phyloP scores from a whole-genome alignment of 306 rosid species.

The Hippophae gyantsensis region DNA sequence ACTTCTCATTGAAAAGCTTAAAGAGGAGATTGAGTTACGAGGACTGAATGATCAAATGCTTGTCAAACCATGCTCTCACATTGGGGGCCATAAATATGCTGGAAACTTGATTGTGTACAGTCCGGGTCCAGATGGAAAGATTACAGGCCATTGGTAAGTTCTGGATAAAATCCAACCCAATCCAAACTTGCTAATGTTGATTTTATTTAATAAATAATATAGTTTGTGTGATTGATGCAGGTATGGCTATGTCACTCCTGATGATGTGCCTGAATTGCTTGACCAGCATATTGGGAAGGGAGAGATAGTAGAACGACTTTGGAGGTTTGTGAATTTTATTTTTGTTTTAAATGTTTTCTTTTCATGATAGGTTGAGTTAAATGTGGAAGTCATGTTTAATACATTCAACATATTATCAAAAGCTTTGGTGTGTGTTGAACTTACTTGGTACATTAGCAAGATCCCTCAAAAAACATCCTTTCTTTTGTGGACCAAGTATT shows the following conservation, averaged over 20 bases:
- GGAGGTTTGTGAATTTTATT: slow-evolving; percentile 47
- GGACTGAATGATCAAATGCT: slow-evolving; percentile 54
- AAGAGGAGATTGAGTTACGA: slow-evolving; percentile 50
- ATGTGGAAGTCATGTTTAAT: slow-evolving; percentile 1
- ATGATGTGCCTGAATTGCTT: slow-evolving; percentile 72
- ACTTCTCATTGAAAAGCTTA: slow-evolving; percentile 50
- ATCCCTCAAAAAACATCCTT: no score
- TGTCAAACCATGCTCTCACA: slow-evolving; percentile 67
- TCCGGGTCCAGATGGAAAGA: slow-evolving; percentile 50
- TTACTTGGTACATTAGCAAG: no score
- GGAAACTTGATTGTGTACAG: slow-evolving; percentile 71
- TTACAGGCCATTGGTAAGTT: slow-evolving; percentile 78
- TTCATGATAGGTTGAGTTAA: slow-evolving; percentile 9
- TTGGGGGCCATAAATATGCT: slow-evolving; percentile 91
- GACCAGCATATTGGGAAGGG: slow-evolving; percentile 83
- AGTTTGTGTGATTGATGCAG: slow-evolving; percentile 29
- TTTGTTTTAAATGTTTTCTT: background rate
- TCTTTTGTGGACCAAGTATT: no score
- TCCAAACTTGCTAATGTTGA: slow-evolving; percentile 4
- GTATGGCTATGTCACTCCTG: slow-evolving; percentile 92
- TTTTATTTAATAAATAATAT: slow-evolving; percentile 4
- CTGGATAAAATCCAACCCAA: background rate
- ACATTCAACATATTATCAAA: background rate
- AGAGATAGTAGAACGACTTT: slow-evolving; percentile 60
- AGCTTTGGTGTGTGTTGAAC: background rate